Conservation (phyloP, 139 green algal species). For the Auxenochlorella protothecoides region DNA sequence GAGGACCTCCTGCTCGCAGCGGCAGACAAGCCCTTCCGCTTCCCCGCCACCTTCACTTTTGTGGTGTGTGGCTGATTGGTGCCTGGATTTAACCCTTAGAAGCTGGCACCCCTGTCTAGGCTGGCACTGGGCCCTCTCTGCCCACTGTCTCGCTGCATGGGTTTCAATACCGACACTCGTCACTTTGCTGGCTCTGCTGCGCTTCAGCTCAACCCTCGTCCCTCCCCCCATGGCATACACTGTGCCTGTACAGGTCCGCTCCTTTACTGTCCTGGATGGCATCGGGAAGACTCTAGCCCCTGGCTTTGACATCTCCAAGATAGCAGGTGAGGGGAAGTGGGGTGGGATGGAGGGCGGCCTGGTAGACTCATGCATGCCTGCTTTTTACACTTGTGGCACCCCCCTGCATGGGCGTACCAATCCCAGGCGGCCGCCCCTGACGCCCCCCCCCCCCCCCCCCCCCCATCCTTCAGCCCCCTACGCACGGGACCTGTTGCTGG, state of each 20-base stretch:
- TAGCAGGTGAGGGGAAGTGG: conserved; percentile 35
- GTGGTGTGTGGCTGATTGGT: conserved; percentile 68
- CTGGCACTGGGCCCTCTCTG: conserved; percentile 81
- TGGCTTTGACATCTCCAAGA: conserved; percentile 98
- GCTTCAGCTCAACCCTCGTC: too few species aligned
- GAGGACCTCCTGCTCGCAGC: conserved; percentile 92
- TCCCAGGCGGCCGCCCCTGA: too few species aligned
- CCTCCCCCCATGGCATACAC: too few species aligned
- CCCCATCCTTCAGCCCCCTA: conserved; percentile 58
- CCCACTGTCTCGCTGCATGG: conserved; percentile 88
- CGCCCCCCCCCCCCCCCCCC: too few species aligned
- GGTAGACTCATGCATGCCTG: too few species aligned
- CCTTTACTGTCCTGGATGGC: conserved; percentile 90
- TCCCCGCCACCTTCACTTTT: conserved; percentile 97
- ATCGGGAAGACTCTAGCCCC: conserved; percentile 92
- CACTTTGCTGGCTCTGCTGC: too few species aligned
- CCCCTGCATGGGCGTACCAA: too few species aligned
- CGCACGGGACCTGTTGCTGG: conserved; percentile 76
- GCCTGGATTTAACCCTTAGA: conserved; percentile 6
- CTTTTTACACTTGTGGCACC: too few species aligned
- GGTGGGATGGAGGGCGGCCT: not conserved
- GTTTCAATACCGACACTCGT: conserved; percentile 24
- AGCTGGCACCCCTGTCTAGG: too few species aligned
- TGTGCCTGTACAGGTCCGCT: conserved; percentile 26
- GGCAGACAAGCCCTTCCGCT: conserved; percentile 95